Base-by-base conservation (phyloP, 1,284 basidiomycete species). In the Mycosarcoma mackinlayi region DNA sequence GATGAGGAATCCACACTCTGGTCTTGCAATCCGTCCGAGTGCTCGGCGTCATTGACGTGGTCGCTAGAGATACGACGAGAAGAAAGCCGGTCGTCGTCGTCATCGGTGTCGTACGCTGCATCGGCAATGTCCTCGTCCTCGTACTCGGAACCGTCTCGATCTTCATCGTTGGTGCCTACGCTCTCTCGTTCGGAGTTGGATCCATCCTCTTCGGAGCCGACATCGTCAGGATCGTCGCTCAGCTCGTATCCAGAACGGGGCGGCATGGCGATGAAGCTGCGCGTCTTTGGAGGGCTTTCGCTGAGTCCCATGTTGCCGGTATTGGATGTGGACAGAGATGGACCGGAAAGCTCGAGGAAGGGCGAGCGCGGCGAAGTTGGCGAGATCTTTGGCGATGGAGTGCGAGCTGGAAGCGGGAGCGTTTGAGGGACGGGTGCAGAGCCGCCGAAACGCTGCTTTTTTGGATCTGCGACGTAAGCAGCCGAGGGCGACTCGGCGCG, bases 191-290 rank as follows among this genome's bases (percentile, higher is more conserved):
- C 77, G 2, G 77, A 75, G 18, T 73, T 76, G 21, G 76, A 78
- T 19, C 78, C 78, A 34, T 82, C 77, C 16, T 67, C 77, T 38
- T 82, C 80, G 13, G 80, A 82, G 23, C 80, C 78, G 13, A 81
- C 70, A 48, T 79, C 79, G 49, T 82, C 81, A 1, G 81, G 80
- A 53, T 82, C 81, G 42, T 82, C 81, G 39, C 78, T 80, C 25
- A 82, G 62, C 21, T 81, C 78, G 49, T 82, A 82, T 28, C 81
- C 81, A 2, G 79, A 81, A 4, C 81, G 67, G 3, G 81, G 81
- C 1, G 81, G 81, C 67, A 82, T 78, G 23, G 75, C 79, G 57
- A 82, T 82, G 62, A 81, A 78, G 60, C 77, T 79, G 31, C 80
- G 70, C 16, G 67, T 76, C 60, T 81, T 82, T 25, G 81, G 81